Conservation (phyloP, 495 filamentous ascomycete species). For the Hypoxylon cercidicola region DNA sequence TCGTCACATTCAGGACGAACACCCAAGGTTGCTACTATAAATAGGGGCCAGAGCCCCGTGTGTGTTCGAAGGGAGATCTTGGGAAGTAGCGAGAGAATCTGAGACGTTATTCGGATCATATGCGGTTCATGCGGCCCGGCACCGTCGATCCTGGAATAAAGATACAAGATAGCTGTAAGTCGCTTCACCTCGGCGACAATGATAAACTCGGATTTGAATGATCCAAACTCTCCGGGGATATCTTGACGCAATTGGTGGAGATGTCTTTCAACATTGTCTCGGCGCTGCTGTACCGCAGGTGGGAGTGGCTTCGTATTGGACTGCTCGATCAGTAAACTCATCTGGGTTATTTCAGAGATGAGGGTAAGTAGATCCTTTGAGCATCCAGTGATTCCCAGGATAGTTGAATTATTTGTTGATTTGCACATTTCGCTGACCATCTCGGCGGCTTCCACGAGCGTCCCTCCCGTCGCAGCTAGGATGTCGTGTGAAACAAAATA, state of each 20-base stretch:
- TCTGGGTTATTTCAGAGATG: conserved; percentile 37
- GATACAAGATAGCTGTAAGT: conserved; percentile 30
- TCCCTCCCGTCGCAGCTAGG: conserved; percentile 30
- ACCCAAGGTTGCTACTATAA: conserved; percentile 34
- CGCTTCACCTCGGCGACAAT: conserved; percentile 34
- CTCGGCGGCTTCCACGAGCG: conserved; percentile 24
- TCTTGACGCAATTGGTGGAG: conserved; percentile 33
- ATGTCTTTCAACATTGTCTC: conserved; percentile 29
- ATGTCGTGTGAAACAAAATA: conserved; percentile 41
- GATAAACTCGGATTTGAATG: conserved; percentile 26
- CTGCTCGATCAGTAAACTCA: conserved; percentile 14
- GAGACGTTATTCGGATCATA: conserved; percentile 27
- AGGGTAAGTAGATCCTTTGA: conserved; percentile 32
- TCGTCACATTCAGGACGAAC: conserved; percentile 34
- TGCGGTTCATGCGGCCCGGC: conserved; percentile 31
- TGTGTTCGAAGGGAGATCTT: conserved; percentile 34
- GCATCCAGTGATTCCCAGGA: conserved; percentile 28
- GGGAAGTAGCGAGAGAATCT: conserved; percentile 27
- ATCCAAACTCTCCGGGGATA: conserved; percentile 19
- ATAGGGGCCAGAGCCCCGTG: conserved; percentile 34
- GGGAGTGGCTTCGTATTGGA: conserved; percentile 8
- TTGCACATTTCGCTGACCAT: conserved; percentile 35
- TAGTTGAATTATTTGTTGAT: conserved; percentile 22
- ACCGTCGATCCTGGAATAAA: conserved; percentile 33
- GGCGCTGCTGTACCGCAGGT: conserved; percentile 22